These are phyloP conservation scores for Colletotrichum acutatum DNA, from an alignment of 2,329 filamentous ascomycete genomes.

Conservation along the genomic window DNA sequence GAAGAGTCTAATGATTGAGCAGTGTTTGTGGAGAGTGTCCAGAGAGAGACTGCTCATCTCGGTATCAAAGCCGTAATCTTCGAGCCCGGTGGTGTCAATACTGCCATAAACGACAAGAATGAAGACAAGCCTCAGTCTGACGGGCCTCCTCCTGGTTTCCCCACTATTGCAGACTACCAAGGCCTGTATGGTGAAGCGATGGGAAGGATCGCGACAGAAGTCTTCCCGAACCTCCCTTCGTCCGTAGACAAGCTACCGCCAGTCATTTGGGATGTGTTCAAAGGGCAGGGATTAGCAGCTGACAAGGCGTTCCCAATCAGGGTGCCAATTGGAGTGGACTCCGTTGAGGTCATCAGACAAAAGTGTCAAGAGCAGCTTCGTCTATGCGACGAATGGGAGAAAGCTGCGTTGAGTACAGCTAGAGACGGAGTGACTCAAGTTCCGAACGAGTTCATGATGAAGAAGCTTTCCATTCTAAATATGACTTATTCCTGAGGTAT, in stretches of 20 bases:
- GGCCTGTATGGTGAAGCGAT: background rate
- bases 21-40: background rate
- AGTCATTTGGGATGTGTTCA: background rate
- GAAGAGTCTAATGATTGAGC: background rate
- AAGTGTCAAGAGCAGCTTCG: background rate
- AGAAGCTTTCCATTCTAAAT: background rate
- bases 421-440: background rate
- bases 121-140: background rate
- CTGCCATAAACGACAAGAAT: background rate
- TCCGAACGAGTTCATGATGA: background rate
- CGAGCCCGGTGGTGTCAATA: background rate
- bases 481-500: background rate
- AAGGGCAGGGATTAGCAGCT: background rate
- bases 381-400: background rate
- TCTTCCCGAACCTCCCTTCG: background rate
- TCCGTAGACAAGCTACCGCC: background rate
- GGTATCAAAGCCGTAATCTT: background rate
- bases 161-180: background rate
- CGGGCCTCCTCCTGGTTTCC: background rate
- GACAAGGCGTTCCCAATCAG: background rate
- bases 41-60: background rate
- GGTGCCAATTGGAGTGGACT: background rate
- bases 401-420: background rate
- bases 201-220: background rate
- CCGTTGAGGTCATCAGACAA: background rate